A percentile compares a stretch with the other conserved stretches of the same genome.
Conservation (phyloP, 2,329 filamentous ascomycete species). For the Fusarium transvaalense region DNA sequence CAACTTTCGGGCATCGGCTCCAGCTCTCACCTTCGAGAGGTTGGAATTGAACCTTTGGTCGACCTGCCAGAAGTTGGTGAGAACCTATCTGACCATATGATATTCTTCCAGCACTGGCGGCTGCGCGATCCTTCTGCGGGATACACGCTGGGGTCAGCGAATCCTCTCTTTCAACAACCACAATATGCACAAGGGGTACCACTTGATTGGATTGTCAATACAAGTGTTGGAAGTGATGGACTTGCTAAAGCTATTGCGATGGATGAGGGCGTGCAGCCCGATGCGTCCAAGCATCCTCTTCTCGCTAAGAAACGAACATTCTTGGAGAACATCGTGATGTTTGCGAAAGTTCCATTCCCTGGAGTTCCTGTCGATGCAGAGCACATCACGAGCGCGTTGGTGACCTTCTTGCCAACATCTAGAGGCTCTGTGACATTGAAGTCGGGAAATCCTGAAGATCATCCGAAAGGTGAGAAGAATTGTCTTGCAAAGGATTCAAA, state of each 20-base stretch:
- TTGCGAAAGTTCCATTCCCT: slow-evolving; percentile 44
- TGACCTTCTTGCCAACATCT: slow-evolving; percentile 46
- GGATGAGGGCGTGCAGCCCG: slow-evolving; percentile 51
- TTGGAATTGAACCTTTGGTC: slow-evolving; percentile 54
- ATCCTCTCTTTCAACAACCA: slow-evolving; percentile 52
- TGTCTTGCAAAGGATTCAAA: not conserved
- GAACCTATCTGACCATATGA: slow-evolving; percentile 52
- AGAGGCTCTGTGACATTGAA: slow-evolving; percentile 39
- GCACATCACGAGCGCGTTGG: slow-evolving; percentile 42
- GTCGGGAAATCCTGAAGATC: slow-evolving; percentile 38
- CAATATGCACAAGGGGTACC: slow-evolving; percentile 55
- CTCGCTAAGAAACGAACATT: slow-evolving; percentile 45
- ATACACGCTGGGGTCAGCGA: slow-evolving; percentile 51
- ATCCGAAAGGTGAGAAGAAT: slow-evolving; percentile 38
- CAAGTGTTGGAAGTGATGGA: slow-evolving; percentile 45
- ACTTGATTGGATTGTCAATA: slow-evolving; percentile 54
- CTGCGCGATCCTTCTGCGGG: slow-evolving; percentile 52
- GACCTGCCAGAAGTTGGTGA: slow-evolving; percentile 64
- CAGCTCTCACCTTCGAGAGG: slow-evolving; percentile 53
- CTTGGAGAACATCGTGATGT: slow-evolving; percentile 42
- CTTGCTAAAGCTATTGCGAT: slow-evolving; percentile 51
- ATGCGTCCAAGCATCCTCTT: slow-evolving; percentile 51
- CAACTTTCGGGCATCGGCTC: slow-evolving; percentile 63
- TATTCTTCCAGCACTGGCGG: slow-evolving; percentile 49
- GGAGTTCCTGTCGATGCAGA: slow-evolving; percentile 40